A percentile compares a stretch with the other conserved stretches of the same genome.
Evolutionary conservation across 1,284 basidiomycete genomes (phyloP).

Genomic region (Rhodofomes roseus): DNA sequence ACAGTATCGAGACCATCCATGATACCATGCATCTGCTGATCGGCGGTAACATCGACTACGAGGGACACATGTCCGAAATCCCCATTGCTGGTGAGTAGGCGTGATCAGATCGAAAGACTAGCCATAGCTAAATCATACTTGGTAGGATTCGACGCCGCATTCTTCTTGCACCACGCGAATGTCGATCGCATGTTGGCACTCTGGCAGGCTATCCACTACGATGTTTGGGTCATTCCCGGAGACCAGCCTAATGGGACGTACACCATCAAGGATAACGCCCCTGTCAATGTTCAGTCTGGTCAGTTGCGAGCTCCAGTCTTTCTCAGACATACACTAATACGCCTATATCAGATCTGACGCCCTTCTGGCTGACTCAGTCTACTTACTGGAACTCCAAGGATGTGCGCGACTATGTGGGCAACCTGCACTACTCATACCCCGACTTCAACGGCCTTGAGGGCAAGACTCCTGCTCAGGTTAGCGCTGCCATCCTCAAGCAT

Average conservation of each 20-base stretch:
- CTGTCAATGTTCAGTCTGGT: constrained; percentile 35
- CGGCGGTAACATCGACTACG: constrained; percentile 25
- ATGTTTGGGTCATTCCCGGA: constrained; percentile 33
- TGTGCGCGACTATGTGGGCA: constrained; percentile 14
- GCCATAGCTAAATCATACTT: background rate
- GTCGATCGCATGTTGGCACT: constrained; percentile 45
- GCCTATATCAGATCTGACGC: constrained; percentile 25
- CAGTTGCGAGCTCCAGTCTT: background rate
- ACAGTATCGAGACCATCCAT: constrained; percentile 48
- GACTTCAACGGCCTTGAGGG: constrained; percentile 40
- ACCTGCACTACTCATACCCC: constrained; percentile 40
- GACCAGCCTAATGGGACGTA: constrained; percentile 31
- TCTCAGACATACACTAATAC: background rate
- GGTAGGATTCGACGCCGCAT: constrained; percentile 45
- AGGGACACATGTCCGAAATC: constrained; percentile 42
- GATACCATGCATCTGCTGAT: constrained; percentile 41
- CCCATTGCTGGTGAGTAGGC: constrained; percentile 27
- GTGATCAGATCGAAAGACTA: background rate
- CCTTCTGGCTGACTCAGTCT: constrained; percentile 28
- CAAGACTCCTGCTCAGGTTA: constrained; percentile 25
- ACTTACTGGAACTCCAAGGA: constrained; percentile 31
- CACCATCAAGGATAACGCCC: constrained; percentile 28
- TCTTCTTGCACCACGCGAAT: constrained; percentile 46
- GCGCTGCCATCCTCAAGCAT: constrained; percentile 27
- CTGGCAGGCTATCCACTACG: constrained; percentile 41